Evolutionary conservation across 306 rosid species (phyloP).

Genomic region (Vachellia pachyceras): DNA sequence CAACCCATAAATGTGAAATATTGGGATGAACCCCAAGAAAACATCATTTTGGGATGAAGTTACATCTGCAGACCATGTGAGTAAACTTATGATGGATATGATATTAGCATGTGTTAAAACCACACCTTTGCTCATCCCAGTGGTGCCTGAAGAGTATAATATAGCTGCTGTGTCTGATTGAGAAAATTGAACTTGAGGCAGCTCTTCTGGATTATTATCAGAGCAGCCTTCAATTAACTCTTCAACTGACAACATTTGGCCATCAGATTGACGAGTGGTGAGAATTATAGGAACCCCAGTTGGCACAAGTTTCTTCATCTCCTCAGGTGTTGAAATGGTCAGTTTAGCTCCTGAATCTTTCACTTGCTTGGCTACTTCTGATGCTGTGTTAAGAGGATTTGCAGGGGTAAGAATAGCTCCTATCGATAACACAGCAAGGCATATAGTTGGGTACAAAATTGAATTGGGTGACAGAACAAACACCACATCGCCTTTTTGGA

Average conservation of each 20-base stretch:
- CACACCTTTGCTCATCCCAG: constrained; percentile 88
- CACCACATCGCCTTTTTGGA: constrained; percentile 79
- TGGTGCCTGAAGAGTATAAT: constrained; percentile 90
- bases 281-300: constrained; percentile 69
- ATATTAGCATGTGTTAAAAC: constrained; percentile 77
- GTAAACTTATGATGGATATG: constrained; percentile 53
- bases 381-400: constrained; percentile 69
- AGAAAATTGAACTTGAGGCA: constrained; percentile 41
- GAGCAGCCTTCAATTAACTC: constrained; percentile 73
- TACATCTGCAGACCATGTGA: constrained; percentile 62
- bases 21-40: constrained; percentile 83
- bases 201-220: constrained; percentile 39
- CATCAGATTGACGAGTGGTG: constrained; percentile 45
- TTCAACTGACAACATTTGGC: constrained; percentile 51
- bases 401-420: constrained; percentile 84
- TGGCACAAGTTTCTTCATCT: constrained; percentile 61
- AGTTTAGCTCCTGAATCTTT: constrained; percentile 69
- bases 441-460: constrained; percentile 63
- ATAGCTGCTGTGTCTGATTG: constrained; percentile 86
- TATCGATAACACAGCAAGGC: constrained; percentile 71
- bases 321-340: constrained; percentile 74
- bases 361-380: constrained; percentile 80
- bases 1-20: constrained; percentile 87
- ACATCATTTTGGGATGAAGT: constrained; percentile 58
- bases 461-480: constrained; percentile 76